Evolutionary conservation across 345 rosid species (phyloP).

Genomic region (Gossypium stocksii): DNA sequence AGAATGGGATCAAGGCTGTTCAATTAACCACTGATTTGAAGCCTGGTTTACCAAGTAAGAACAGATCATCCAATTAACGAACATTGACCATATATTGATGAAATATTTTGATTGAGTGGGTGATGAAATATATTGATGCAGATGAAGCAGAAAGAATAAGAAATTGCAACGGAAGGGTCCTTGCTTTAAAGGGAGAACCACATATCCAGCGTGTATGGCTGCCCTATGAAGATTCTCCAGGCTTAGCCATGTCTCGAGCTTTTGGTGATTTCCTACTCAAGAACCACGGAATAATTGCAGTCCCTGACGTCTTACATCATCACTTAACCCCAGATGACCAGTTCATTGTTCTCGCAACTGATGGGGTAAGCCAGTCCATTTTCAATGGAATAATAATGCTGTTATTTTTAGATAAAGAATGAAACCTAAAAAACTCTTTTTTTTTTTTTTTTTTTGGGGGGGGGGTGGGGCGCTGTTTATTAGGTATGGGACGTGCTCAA

Average conservation of each 20-base stretch:
- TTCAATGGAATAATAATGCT: neutral
- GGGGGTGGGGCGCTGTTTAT: neutral
- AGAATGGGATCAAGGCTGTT: slow-evolving; percentile 39
- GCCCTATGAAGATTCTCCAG: slow-evolving; percentile 70
- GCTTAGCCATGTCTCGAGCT: slow-evolving; percentile 95
- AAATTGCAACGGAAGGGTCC: slow-evolving; percentile 65
- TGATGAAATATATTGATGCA: slow-evolving; percentile 20
- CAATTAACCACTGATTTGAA: slow-evolving; percentile 77
- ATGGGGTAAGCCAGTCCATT: slow-evolving; percentile 51
- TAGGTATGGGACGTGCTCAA: slow-evolving; percentile 85
- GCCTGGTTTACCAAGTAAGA: slow-evolving; percentile 64
- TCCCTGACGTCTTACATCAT: slow-evolving; percentile 59
- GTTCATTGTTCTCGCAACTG: slow-evolving; percentile 70
- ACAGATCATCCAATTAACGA: neutral
- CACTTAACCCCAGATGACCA: slow-evolving; percentile 48
- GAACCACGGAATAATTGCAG: slow-evolving; percentile 62
- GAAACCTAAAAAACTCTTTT: neutral
- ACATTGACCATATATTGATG: neutral
- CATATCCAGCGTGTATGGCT: slow-evolving; percentile 86
- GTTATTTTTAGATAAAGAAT: neutral
- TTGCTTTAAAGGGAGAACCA: slow-evolving; percentile 64
- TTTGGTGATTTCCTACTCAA: slow-evolving; percentile 77
- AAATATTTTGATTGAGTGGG: neutral
- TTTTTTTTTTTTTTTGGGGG: no score
- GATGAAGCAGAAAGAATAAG: slow-evolving; percentile 83